Base-by-base conservation (phyloP, 106 monocot genomes). In the Gastrodia elata region DNA sequence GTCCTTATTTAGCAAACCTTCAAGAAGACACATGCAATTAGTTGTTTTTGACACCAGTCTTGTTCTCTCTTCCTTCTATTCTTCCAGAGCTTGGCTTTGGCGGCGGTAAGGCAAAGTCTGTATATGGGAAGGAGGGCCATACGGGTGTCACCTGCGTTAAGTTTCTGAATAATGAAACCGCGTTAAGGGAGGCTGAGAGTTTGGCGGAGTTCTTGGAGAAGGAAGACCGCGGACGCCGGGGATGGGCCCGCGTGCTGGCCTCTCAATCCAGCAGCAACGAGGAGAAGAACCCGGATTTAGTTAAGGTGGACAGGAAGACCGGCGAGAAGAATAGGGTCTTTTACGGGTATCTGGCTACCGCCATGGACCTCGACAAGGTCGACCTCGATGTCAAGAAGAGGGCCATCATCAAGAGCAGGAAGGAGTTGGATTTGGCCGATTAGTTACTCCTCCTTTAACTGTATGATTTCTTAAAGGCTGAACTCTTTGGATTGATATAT, bases 101-200 rank as follows among this genome's bases (percentile, higher is more conserved):
- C 37, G 90, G 88, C 52, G 92, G 92, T 55, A 92, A 93, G 43
- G 73, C 90, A 26, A 92, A 86, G 73, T 83, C 92, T 0, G 30
- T 92, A 40, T 90, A 90, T 82, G 89, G 86, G 24, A 94, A 91
- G 65, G 94, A 95, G 75, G 94, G 94, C 11, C 91, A 89, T 76
- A 25, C 65, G 26, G 96, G 92, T n/a, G 48, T 83, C 24, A 86
- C 92, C 1, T 26, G 82, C 41, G 88, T 90, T 70, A 92, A 86
- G 71, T 97, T 89, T 70, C 78, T 82, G 64, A 90, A 78, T 67
- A 88, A 79, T 65, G 77, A 81, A 72, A 74, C 71, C 75, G 96
- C 92, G 8, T 70, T 97, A 64, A 88, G 81, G 75, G 96, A 97
- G 68, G 92, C 96, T 68, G 96, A 90, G 70, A 73, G 65, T 0